Percentiles rank a stretch among this genome's conserved stretches.
Evolutionary conservation across 2,329 filamentous ascomycete species (phyloP).

Genomic region (Fusarium lyarnte): DNA sequence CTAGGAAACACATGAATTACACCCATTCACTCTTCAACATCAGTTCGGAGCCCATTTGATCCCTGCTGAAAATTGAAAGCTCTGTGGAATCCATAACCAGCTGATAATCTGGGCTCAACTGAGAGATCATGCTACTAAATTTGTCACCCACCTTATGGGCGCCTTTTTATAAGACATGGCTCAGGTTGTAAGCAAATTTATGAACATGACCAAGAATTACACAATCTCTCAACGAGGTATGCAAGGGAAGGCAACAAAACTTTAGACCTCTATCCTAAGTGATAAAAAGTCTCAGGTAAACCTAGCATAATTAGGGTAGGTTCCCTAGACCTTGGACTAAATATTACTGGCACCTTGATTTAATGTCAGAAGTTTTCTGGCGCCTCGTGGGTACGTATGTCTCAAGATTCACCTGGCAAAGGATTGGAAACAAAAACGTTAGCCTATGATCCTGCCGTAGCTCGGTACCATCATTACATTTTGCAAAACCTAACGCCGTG

Average conservation of each 20-base stretch:
- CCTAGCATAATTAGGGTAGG: background rate
- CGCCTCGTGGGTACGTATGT: background rate
- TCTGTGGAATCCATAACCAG: background rate
- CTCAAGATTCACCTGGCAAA: slow-evolving; percentile 1
- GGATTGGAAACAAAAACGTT: slow-evolving; percentile 16
- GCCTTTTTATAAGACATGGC: background rate
- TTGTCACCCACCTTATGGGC: background rate
- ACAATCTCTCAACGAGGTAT: background rate
- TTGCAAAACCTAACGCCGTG: slow-evolving; percentile 46
- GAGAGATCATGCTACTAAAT: background rate
- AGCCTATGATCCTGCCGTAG: slow-evolving; percentile 27
- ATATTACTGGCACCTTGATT: background rate
- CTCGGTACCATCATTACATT: slow-evolving; percentile 42
- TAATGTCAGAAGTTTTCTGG: background rate
- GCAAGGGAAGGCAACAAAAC: background rate
- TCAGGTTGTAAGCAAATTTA: background rate
- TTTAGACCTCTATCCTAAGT: background rate
- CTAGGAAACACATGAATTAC: background rate
- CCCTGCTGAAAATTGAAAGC: background rate
- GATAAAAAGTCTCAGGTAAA: background rate
- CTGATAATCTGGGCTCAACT: background rate
- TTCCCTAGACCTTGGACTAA: background rate
- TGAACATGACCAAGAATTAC: background rate
- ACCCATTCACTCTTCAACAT: background rate
- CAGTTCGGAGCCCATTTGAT: background rate